Percentiles rank a stretch among this genome's conserved stretches.
phyloP scores from a whole-genome alignment of 2,329 filamentous ascomycete genomes.

The Colletotrichum tabaci region DNA sequence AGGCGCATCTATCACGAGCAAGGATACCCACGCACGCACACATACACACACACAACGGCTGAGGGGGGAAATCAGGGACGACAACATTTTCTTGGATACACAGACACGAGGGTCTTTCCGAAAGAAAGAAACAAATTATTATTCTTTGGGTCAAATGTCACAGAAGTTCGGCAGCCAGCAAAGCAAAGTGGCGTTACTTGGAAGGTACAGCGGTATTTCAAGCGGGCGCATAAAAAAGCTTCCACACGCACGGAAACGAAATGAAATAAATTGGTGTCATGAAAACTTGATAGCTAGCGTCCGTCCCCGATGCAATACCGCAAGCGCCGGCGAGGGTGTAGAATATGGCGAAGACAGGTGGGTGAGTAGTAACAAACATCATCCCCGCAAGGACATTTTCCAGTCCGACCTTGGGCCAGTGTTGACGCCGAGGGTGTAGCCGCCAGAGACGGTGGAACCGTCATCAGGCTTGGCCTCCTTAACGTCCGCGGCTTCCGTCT shows the following conservation, averaged over 20 bases:
- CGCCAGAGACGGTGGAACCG: constrained; percentile 42
- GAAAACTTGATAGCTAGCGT: not conserved
- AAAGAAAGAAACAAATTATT: too few relatives aligned
- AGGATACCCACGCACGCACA: constrained; percentile 36
- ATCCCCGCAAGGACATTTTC: constrained; percentile 44
- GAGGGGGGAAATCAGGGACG: constrained; percentile 13
- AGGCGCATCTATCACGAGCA: constrained; percentile 36
- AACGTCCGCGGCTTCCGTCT: constrained; percentile 22
- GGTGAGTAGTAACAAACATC: not conserved
- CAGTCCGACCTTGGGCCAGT: constrained; percentile 42
- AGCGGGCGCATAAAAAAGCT: not conserved
- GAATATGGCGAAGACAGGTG: not conserved
- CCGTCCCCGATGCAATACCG: not conserved
- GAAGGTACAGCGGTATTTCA: too few relatives aligned
- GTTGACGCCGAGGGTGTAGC: constrained; percentile 38
- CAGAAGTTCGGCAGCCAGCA: constrained; percentile 3
- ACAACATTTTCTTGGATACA: constrained; percentile 4
- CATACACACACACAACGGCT: constrained; percentile 15
- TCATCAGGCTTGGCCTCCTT: constrained; percentile 30
- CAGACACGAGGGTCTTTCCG: not conserved
- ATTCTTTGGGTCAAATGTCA: not conserved
- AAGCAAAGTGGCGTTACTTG: not conserved
- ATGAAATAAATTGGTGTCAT: constrained; percentile 21
- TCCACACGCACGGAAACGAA: not conserved
- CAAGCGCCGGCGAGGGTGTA: not conserved